Evolutionary conservation across 1,284 basidiomycete species (phyloP).

Genomic region (Sporisorium sorghi): DNA sequence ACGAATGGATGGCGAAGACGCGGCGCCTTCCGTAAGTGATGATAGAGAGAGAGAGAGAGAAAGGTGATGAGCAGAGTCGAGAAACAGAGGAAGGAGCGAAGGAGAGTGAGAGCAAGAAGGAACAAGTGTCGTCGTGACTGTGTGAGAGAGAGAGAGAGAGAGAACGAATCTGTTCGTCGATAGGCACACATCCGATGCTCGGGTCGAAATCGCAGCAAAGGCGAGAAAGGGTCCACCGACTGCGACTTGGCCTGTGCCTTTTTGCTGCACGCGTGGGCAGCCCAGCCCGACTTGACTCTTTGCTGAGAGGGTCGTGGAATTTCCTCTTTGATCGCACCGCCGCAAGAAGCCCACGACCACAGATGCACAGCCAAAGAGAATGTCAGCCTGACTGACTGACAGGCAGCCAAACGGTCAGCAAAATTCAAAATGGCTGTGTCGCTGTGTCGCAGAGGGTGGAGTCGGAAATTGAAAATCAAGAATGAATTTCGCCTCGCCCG

Average conservation of each 20-base stretch:
- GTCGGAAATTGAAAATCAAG: neutral
- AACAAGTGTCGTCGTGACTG: neutral
- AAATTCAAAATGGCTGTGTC: neutral
- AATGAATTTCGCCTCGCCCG: neutral
- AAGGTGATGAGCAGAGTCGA: too few species aligned
- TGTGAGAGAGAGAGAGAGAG: neutral
- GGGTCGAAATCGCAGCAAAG: neutral
- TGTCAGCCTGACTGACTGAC: neutral
- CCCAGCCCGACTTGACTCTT: too few species aligned
- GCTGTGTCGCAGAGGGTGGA: constrained; percentile 4
- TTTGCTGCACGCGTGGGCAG: neutral
- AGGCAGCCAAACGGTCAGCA: neutral
- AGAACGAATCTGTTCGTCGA: neutral
- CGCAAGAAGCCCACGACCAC: neutral
- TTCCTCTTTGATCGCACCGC: neutral
- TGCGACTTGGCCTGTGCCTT: neutral
- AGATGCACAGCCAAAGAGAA: neutral
- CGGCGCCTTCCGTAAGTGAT: neutral
- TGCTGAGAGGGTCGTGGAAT: neutral
- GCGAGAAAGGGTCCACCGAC: neutral
- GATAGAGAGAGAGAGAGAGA: neutral
- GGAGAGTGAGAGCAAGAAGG: neutral
- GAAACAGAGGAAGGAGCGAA: neutral
- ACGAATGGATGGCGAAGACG: neutral
- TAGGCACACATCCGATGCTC: constrained; percentile 3